These are phyloP conservation scores for Penicillium ucsense DNA, from an alignment of 495 filamentous ascomycete genomes.

Conservation along the genomic window DNA sequence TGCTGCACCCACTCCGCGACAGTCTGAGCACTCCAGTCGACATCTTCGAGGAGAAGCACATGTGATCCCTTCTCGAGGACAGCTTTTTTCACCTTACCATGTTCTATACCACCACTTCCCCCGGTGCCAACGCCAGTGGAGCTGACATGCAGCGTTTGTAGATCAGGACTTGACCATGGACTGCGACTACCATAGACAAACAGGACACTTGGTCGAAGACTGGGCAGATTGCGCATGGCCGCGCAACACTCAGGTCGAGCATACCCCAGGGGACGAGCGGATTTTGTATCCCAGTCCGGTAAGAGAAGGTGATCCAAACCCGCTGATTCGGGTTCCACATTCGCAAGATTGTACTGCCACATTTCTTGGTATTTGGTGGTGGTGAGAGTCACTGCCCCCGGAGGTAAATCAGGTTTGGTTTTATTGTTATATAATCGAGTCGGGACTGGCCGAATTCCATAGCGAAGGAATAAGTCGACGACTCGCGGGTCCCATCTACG, in stretches of 20 bases:
- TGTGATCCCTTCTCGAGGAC: conserved; percentile 53
- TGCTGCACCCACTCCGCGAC: conserved; percentile 8
- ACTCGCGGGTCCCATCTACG: background rate
- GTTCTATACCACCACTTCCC: conserved; percentile 54
- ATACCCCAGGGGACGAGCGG: conserved; percentile 5
- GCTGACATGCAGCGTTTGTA: conserved; percentile 48
- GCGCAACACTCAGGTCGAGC: conserved; percentile 21
- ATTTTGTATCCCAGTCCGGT: conserved; percentile 33
- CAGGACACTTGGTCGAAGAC: conserved; percentile 52
- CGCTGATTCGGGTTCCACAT: conserved; percentile 9
- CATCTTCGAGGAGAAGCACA: conserved; percentile 59
- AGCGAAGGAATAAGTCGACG: background rate
- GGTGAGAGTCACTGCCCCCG: conserved; percentile 40
- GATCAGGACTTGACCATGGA: conserved; percentile 35
- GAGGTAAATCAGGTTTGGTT: conserved; percentile 15
- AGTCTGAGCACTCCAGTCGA: conserved; percentile 32
- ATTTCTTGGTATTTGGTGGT: conserved; percentile 54
- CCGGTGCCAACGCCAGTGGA: conserved; percentile 53
- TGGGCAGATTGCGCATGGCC: conserved; percentile 44
- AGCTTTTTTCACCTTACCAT: conserved; percentile 48
- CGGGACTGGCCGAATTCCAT: background rate
- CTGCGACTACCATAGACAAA: conserved; percentile 58
- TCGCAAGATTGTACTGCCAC: conserved; percentile 22
- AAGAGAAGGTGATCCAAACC: conserved; percentile 41
- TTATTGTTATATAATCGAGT: background rate